phyloP scores from a whole-genome alignment of 495 filamentous ascomycete genomes.

The Margaritispora aquatica region DNA sequence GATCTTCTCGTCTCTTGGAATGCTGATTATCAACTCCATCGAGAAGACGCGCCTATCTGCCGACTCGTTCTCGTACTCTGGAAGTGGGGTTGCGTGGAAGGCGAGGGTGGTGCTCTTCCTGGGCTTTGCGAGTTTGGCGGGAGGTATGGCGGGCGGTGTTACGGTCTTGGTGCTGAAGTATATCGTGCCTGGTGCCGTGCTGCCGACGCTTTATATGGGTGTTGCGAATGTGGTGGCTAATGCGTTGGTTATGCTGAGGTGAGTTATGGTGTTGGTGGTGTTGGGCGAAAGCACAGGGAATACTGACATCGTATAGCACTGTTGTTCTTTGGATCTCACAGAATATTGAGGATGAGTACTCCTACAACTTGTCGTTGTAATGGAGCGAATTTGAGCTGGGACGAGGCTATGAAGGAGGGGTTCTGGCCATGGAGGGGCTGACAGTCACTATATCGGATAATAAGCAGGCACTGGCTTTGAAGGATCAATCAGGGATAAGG shows the following conservation, averaged over 20 bases:
- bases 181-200: constrained; percentile 68
- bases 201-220: constrained; percentile 86
- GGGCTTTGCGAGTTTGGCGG: constrained; percentile 90
- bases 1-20: constrained; percentile 88
- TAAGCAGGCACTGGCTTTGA: not conserved
- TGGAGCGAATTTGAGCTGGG: not conserved
- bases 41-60: constrained; percentile 84
- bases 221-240: constrained; percentile 90
- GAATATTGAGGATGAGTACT: constrained; percentile 99
- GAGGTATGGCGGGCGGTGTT: constrained; percentile 88
- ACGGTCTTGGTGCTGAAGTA: constrained; percentile 91
- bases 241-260: constrained; percentile 82
- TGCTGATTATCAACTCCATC: constrained; percentile 98
- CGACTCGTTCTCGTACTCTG: constrained; percentile 82
- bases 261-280: constrained; percentile 25
- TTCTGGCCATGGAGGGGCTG: not conserved
- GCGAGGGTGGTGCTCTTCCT: constrained; percentile 91
- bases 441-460: not conserved
- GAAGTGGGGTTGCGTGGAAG: constrained; percentile 90
- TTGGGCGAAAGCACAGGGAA: not conserved
- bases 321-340: constrained; percentile 93
- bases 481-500: not conserved
- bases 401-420: not conserved
- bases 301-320: constrained; percentile 44
- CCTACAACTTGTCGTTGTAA: constrained; percentile 87